Evolutionary conservation across 371 early-diverging fungal species (phyloP).

Genomic region (Rhizopus stolonifer): DNA sequence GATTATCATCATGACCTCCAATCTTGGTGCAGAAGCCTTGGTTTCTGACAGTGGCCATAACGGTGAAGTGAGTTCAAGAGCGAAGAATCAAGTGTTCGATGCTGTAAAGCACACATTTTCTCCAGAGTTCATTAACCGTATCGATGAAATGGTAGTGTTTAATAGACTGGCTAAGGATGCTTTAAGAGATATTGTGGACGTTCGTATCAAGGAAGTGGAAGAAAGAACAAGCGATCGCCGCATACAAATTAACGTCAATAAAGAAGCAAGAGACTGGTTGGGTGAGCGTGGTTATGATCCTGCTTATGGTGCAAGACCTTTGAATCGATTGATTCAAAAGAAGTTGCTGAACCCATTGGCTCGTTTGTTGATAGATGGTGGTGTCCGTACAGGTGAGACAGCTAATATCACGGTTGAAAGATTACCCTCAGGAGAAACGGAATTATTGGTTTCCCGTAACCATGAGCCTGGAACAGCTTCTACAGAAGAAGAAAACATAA

Average conservation of each 20-base stretch:
- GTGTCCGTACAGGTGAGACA: slow-evolving; percentile 65
- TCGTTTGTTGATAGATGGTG: slow-evolving; percentile 75
- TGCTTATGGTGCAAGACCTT: slow-evolving; percentile 82
- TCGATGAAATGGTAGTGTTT: slow-evolving; percentile 82
- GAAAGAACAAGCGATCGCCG: slow-evolving; percentile 74
- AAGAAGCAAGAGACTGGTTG: slow-evolving; percentile 74
- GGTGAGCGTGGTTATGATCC: slow-evolving; percentile 83
- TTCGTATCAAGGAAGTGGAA: slow-evolving; percentile 75
- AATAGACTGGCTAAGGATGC: slow-evolving; percentile 62
- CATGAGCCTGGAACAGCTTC: slow-evolving; percentile 32
- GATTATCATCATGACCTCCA: slow-evolving; percentile 91
- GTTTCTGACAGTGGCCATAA: slow-evolving; percentile 48
- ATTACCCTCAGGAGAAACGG: slow-evolving; percentile 32
- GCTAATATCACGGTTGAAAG: slow-evolving; percentile 45
- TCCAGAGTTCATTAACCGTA: slow-evolving; percentile 90
- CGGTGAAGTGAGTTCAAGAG: slow-evolving; percentile 48
- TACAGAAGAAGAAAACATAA: slow-evolving; percentile 24
- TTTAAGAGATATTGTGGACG: slow-evolving; percentile 76
- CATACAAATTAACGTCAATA: slow-evolving; percentile 69
- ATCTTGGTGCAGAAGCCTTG: slow-evolving; percentile 75
- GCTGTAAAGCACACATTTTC: slow-evolving; percentile 80
- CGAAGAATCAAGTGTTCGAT: slow-evolving; percentile 64
- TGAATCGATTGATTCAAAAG: slow-evolving; percentile 84
- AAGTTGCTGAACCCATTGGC: slow-evolving; percentile 80
- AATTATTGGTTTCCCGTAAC: slow-evolving; percentile 37